Evolutionary conservation across 306 rosid genomes (phyloP), one percentile per base, ranked within the genome.

Genomic region (Neltuma alba): DNA sequence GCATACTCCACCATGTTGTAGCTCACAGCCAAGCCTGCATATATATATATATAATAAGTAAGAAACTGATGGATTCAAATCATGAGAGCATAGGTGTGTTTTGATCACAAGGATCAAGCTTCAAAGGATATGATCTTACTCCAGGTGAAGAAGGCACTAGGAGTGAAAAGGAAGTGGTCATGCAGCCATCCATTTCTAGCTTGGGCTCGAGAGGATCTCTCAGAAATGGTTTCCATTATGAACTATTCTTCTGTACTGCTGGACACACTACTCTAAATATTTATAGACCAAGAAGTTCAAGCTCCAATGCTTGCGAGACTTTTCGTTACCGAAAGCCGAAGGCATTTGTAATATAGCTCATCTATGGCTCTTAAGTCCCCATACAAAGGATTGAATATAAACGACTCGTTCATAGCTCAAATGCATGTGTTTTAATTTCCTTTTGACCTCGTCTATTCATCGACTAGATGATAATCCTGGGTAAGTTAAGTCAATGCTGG

Each of bases 1-100:
- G 75, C 75, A 44, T 70, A 70, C 25, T 70, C 75, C 57, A 70
- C 58, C 40, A 70, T 2, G n/a, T 44, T 42, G 58, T 70, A 18
- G 38, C 75, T 44, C 4, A 33, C 12, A 70, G n/a, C 15, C 38
- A 70, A 70, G 7, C 40, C 75, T 69, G 74, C 54, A 41, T 36
- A 4, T 21, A 40, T 40, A 40, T 1, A 54, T 9, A 20, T 52
- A 52, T 20, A n/a, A 47, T 16, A 54, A 21, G 61, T 1, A 20
- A 42, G 34, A 40, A 21, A 68, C 4, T 12, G 2, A 11, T 44
- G 48, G 12, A 13, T 44, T 44, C 2, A 44, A 44, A 44, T 44
- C 12, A 13, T 44, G 11, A 44, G 4, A 11, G 16, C 11, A 12
- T 1, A 4, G 1, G 16, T 44, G 0, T 44, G 16, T 1, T 44